Evolutionary conservation across 257 asterid species (phyloP).

Genomic region (Solanum habrochaites): DNA sequence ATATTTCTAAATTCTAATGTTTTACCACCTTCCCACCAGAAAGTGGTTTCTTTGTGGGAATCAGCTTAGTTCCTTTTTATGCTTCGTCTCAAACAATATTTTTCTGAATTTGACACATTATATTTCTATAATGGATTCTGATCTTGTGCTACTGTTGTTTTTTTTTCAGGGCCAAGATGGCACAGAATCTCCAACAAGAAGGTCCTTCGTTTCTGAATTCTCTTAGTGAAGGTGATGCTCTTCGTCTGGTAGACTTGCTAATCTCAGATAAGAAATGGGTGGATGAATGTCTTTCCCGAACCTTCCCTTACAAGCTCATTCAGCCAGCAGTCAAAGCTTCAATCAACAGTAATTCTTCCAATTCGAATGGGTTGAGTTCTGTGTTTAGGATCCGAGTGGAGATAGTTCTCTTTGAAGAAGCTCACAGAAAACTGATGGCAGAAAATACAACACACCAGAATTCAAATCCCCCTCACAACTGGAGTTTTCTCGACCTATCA

Average conservation of each 20-base stretch:
- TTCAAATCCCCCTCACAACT: conserved; percentile 34
- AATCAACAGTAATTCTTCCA: conserved; percentile 1
- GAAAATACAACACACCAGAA: conserved; percentile 26
- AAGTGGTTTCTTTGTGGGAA: background rate
- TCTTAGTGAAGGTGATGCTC: conserved; percentile 39
- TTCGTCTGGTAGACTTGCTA: conserved; percentile 47
- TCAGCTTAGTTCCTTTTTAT: background rate
- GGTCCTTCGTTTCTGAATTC: conserved; percentile 51
- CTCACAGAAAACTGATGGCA: conserved; percentile 12
- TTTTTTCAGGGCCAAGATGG: conserved; percentile 42
- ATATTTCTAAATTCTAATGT: background rate
- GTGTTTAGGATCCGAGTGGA: conserved; percentile 20
- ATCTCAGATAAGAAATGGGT: conserved; percentile 79
- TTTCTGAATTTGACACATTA: background rate
- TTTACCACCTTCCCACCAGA: background rate
- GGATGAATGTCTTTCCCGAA: conserved; percentile 24
- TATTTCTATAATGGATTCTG: background rate
- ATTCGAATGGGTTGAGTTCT: conserved; percentile 36
- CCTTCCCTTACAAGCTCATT: conserved; percentile 42
- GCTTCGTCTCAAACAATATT: background rate
- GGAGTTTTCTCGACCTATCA: conserved; percentile 25
- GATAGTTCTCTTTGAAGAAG: background rate
- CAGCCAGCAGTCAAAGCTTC: conserved; percentile 13
- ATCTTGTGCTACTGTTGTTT: background rate
- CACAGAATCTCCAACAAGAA: conserved; percentile 27